phyloP scores from a whole-genome alignment of 2,329 filamentous ascomycete species.

The Colletotrichum trifolii region DNA sequence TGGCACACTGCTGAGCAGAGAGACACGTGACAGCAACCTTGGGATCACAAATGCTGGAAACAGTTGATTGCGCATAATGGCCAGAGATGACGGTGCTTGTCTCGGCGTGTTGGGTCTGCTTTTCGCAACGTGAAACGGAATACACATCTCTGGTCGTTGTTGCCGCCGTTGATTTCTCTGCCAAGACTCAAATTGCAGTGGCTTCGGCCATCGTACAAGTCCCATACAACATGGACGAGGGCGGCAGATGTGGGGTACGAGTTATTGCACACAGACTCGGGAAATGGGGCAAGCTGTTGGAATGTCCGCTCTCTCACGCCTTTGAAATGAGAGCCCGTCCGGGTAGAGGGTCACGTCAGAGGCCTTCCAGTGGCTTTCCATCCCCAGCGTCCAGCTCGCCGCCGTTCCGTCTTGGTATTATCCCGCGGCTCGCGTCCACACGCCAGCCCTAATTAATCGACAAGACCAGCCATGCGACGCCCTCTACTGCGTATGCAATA shows the following conservation, averaged over 20 bases:
- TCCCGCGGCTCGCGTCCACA: conserved; percentile 3
- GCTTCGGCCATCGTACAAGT: conserved; percentile 10
- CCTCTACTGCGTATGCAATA: background rate
- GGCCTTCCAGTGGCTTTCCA: background rate
- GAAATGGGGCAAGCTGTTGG: conserved; percentile 13
- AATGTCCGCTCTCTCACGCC: background rate
- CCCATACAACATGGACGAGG: conserved; percentile 18
- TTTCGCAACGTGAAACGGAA: too few species aligned
- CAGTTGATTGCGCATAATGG: too few species aligned
- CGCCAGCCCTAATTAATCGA: background rate
- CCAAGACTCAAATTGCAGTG: background rate
- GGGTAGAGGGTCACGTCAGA: conserved; percentile 9
- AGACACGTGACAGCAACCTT: too few species aligned
- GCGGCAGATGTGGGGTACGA: conserved; percentile 32
- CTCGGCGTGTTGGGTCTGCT: too few species aligned
- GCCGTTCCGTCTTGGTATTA: conserved; percentile 3
- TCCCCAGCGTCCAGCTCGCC: background rate
- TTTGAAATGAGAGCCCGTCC: conserved; percentile 18
- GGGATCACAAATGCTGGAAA: too few species aligned
- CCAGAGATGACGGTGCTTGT: too few species aligned
- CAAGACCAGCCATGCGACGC: conserved; percentile 20
- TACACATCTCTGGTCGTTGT: background rate
- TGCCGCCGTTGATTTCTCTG: conserved; percentile 5
- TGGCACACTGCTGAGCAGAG: conserved; percentile 3
- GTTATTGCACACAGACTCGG: conserved; percentile 24